Conservation (phyloP, 2,329 filamentous ascomycete genomes). For the Trichoderma afroharzianum region DNA sequence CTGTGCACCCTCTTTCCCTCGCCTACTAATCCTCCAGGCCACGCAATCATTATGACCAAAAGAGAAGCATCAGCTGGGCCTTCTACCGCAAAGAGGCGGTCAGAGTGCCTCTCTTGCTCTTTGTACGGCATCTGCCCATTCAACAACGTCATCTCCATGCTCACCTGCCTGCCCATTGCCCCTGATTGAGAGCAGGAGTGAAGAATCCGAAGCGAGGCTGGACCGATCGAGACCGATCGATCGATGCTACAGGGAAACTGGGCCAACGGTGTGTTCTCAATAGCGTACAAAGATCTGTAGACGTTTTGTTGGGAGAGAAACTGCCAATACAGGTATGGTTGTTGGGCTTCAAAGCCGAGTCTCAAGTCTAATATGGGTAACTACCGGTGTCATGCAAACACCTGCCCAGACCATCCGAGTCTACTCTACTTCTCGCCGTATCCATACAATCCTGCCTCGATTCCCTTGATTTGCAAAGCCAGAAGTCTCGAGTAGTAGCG, state of each 20-base stretch:
- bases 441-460: constrained; percentile 36
- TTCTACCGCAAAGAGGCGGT: neutral
- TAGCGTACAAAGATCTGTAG: neutral
- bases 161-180: neutral
- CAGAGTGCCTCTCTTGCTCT: neutral
- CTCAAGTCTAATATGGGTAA: neutral
- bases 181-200: neutral
- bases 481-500: constrained; percentile 56
- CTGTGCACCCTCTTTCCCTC: neutral
- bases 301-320: neutral
- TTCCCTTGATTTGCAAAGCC: constrained; percentile 50
- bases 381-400: neutral
- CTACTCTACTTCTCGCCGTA: constrained; percentile 30
- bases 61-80: neutral
- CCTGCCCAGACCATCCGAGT: neutral
- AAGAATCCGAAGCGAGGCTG: neutral
- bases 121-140: neutral
- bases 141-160: neutral
- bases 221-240: neutral
- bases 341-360: neutral
- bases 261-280: neutral
- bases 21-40: neutral
- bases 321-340: neutral
- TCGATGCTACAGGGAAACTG: neutral
- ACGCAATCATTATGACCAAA: neutral